Evolutionary conservation across 345 rosid genomes (phyloP).

Genomic region (Chamaenerion angustifolium): DNA sequence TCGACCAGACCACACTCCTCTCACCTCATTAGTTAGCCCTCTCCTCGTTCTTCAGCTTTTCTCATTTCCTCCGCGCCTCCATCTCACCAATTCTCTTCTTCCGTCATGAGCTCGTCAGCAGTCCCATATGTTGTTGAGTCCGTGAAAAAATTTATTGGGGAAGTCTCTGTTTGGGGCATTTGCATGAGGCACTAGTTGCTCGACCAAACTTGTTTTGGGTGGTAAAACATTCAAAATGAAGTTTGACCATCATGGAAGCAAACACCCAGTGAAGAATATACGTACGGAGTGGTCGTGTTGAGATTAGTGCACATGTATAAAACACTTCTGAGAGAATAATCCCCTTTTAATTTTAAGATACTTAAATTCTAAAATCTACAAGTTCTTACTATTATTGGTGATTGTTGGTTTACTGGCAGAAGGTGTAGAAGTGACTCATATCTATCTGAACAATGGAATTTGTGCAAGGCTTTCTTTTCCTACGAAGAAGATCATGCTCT

Average conservation of each 20-base stretch:
- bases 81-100: too few species aligned
- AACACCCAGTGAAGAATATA: constrained; percentile 75
- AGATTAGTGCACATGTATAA: constrained; percentile 89
- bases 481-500: constrained; percentile 63
- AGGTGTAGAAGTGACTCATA: constrained; percentile 82
- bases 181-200: constrained; percentile 98
- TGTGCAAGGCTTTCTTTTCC: constrained; percentile 92
- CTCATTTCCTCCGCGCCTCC: too few species aligned
- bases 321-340: too few species aligned
- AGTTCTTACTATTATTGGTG: too few species aligned
- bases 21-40: too few species aligned
- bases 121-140: constrained; percentile 88
- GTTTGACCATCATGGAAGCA: constrained; percentile 97
- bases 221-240: constrained; percentile 96
- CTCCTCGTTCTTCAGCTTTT: too few species aligned
- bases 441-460: constrained; percentile 89
- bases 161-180: constrained; percentile 87
- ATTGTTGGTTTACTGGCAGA: constrained; percentile 15
- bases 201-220: constrained; percentile 91
- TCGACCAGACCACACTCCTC: too few species aligned
- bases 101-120: too few species aligned
- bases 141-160: constrained; percentile 66
- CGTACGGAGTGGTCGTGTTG: constrained; percentile 57
- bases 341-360: too few species aligned
- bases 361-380: too few species aligned